A percentile compares a stretch with the other conserved stretches of the same genome.
Evolutionary conservation across 2,329 filamentous ascomycete genomes (phyloP).

Genomic region (Massarina eburnea): DNA sequence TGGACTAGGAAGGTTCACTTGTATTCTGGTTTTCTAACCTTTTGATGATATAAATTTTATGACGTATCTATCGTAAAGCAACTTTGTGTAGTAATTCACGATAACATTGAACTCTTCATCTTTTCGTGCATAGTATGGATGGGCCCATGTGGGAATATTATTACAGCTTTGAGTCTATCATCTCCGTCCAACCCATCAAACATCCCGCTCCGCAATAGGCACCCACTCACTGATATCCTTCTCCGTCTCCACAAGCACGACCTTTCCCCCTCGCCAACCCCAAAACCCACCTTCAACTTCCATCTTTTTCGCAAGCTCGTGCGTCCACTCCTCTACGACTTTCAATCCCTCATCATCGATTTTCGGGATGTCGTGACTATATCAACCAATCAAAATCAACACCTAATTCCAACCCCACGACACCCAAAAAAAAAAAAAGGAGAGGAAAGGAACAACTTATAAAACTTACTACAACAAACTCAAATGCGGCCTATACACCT

Average conservation of each 20-base stretch:
- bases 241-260: conserved; percentile 46
- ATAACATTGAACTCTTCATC: too few species aligned
- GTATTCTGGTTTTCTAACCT: not conserved
- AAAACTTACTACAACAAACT: conserved; percentile 46
- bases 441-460: too few species aligned
- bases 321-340: conserved; percentile 21
- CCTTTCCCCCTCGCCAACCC: conserved; percentile 38
- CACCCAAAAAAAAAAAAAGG: too few species aligned
- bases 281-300: conserved; percentile 22
- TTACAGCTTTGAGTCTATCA: not conserved
- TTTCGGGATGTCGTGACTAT: conserved; percentile 29
- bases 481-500: conserved; percentile 42
- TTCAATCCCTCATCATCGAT: conserved; percentile 23
- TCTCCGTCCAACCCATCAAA: conserved; percentile 16
- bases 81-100: not conserved
- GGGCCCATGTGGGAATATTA: not conserved
- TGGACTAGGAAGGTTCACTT: conserved; percentile 45
- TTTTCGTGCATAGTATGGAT: too few species aligned
- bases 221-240: conserved; percentile 41
- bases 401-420: too few species aligned
- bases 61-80: not conserved
- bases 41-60: not conserved
- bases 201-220: conserved; percentile 33
- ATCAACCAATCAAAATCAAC: not conserved
- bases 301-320: conserved; percentile 26